Percentiles rank a stretch among this genome's conserved stretches.
Evolutionary conservation across 2,329 filamentous ascomycete species (phyloP).

Genomic region (Trichoderma sp.): DNA sequence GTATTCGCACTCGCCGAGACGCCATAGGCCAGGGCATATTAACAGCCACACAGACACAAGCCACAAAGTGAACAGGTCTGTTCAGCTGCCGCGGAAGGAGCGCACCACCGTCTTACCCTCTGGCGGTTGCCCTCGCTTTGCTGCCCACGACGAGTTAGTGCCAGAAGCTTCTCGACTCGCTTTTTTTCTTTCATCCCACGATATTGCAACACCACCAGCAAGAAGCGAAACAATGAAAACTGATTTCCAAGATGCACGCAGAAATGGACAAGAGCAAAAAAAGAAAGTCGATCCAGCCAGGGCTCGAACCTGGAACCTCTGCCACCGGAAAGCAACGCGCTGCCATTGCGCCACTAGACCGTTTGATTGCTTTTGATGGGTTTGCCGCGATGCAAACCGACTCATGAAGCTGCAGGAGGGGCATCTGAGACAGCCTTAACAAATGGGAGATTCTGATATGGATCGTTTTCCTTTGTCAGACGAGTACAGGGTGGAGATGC

Average conservation of each 20-base stretch:
- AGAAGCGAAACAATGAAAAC: neutral
- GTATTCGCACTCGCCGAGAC: slow-evolving; percentile 14
- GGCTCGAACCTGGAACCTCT: slow-evolving; percentile 43
- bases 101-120: neutral
- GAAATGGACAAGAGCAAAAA: neutral
- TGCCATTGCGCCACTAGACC: slow-evolving; percentile 27
- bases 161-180: neutral
- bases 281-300: slow-evolving; percentile 34
- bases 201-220: neutral
- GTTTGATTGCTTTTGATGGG: neutral
- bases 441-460: no score
- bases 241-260: neutral
- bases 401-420: neutral
- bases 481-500: no score
- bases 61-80: neutral
- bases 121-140: neutral
- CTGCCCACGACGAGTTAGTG: slow-evolving; percentile 5
- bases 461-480: no score
- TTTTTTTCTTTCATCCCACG: neutral
- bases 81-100: slow-evolving; percentile 5
- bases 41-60: slow-evolving; percentile 15
- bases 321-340: slow-evolving; percentile 42
- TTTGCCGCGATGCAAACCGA: neutral
- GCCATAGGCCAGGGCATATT: slow-evolving; percentile 1
- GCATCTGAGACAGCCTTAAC: neutral